Evolutionary conservation across 1,139 yeast genomes (phyloP), one percentile per base, ranked within the genome.

Genomic region (Taiozyma sp.): DNA sequence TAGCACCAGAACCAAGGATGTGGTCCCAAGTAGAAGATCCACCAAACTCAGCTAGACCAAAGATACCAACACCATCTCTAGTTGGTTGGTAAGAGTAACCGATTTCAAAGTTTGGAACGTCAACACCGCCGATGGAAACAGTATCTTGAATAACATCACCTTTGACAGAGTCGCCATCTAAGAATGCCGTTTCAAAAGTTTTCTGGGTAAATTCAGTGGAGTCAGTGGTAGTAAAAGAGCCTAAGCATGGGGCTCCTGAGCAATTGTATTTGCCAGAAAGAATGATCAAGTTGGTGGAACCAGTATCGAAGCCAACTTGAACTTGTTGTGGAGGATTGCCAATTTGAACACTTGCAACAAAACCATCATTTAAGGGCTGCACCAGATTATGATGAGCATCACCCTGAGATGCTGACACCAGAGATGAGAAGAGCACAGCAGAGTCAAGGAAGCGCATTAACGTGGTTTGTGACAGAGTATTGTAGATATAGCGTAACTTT

Each of bases 281-380:
- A 3, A 80, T 78, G 83, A 85, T 80, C 53, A 82, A 67, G 60
- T 81, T 86, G 16, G 81, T 72, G 2, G 86, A 80, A 0, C 88
- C 88, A 8, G 88, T 82, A 61, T 83, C 88, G 40, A 83, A 64
- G 52, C 76, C 65, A 4, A 76, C 78, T 19, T 65, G 66, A 37
- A 80, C 69, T 11, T 65, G 60, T 56, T 76, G 79, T 0, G 68
- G 66, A 24, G 80, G 76, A 3, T 83, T 72, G 3, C 88, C 88
- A 22, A 81, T 56, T 16, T 62, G 59, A 11, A 80, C 50, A 10
- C 67, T 63, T 14, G 74, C 66, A 8, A 40, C 22, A 28, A 43
- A 51, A 30, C 42, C 39, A 29, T 47, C 43, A 42, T 47, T 46
- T 13, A 51, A 51, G n/a, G 40, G 19, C 22, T 30, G 43, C 43